phyloP scores from a whole-genome alignment of 768 basidiomycete species.

The Russula sp. region DNA sequence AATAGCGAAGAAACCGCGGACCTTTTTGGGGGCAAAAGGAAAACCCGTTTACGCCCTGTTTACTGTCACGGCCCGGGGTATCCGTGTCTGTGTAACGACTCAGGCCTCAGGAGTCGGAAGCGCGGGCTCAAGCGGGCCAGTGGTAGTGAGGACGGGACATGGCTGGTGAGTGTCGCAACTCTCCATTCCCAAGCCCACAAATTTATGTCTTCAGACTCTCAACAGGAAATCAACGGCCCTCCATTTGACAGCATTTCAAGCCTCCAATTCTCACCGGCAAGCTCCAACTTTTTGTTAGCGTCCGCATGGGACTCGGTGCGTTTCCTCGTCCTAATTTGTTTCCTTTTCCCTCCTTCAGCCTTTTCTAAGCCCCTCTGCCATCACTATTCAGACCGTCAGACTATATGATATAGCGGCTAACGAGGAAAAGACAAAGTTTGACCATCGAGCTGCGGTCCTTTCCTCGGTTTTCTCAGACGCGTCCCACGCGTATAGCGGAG shows the following conservation, averaged over 20 bases:
- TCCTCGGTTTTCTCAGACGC: constrained; percentile 68
- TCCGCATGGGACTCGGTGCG: constrained; percentile 85
- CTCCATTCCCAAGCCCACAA: background rate
- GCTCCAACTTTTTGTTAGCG: too few species aligned
- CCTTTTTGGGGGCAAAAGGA: too few species aligned
- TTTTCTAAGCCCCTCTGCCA: constrained; percentile 25
- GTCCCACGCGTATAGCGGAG: constrained; percentile 72
- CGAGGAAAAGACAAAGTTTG: too few species aligned
- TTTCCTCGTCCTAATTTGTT: constrained; percentile 19
- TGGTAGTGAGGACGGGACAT: too few species aligned
- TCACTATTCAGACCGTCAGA: constrained; percentile 49
- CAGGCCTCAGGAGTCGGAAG: too few species aligned
- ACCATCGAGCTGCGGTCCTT: constrained; percentile 86
- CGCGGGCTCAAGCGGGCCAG: too few species aligned
- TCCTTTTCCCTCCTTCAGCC: constrained; percentile 26
- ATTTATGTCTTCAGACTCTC: constrained; percentile 7
- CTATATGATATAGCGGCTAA: constrained; percentile 48
- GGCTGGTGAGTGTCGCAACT: background rate
- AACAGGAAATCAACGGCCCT: constrained; percentile 44
- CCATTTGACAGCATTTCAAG: too few species aligned
- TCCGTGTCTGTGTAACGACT: too few species aligned
- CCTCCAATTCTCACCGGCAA: too few species aligned
- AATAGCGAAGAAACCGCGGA: too few species aligned
- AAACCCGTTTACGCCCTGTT: too few species aligned
- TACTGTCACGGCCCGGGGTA: too few species aligned